Evolutionary conservation across 73 alveolate species (phyloP).

Genomic region (Stentor coeruleus): DNA sequence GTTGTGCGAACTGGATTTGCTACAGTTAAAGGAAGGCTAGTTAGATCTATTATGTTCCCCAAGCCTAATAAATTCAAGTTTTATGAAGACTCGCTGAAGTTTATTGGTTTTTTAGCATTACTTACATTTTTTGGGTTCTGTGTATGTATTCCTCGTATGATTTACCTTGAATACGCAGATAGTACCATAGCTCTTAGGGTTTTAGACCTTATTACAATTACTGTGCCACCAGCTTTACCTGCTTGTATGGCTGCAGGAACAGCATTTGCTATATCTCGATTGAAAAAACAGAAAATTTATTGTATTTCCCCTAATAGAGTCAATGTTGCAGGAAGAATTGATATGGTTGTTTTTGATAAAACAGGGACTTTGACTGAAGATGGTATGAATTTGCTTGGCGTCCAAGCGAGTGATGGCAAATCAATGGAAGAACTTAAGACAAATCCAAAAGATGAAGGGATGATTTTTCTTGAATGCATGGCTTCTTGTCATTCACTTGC

Average conservation of each 20-base stretch:
- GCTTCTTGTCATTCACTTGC: constrained; percentile 93
- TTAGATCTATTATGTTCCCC: constrained; percentile 75
- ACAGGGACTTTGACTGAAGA: constrained; percentile 99
- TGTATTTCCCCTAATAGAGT: constrained; percentile 90
- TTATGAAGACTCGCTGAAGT: constrained; percentile 80
- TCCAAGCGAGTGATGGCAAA: background rate
- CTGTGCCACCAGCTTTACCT: constrained; percentile 87
- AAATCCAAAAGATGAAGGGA: background rate
- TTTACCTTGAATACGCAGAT: background rate
- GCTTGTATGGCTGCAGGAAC: constrained; percentile 68
- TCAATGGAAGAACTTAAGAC: background rate
- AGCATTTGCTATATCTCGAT: constrained; percentile 56
- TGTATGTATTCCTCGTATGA: constrained; percentile 57
- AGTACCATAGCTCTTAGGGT: constrained; percentile 26
- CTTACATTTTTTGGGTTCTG: constrained; percentile 82
- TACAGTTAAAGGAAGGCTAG: constrained; percentile 87
- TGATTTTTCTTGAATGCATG: constrained; percentile 44
- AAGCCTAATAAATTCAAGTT: constrained; percentile 83
- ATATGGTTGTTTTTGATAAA: constrained; percentile 89
- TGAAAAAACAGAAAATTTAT: constrained; percentile 57
- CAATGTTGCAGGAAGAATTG: constrained; percentile 89
- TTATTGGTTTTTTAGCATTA: constrained; percentile 77
- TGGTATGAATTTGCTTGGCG: constrained; percentile 84
- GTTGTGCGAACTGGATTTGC: constrained; percentile 73
- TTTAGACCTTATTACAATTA: constrained; percentile 58